phyloP scores from a whole-genome alignment of 129 eudicot genomes.

The Deinandra increscens region DNA sequence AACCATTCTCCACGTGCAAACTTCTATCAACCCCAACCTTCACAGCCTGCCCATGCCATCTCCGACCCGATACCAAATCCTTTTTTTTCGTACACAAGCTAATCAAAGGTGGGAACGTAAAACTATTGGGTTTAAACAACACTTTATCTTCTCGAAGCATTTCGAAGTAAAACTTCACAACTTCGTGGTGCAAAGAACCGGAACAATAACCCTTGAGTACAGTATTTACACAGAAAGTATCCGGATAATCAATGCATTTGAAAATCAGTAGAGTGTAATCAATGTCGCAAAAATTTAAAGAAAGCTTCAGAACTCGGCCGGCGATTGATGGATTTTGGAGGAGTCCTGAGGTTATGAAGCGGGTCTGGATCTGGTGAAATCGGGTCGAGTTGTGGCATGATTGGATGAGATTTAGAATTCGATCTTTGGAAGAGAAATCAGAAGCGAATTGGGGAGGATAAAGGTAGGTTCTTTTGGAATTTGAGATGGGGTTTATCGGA shows the following conservation, averaged over 20 bases:
- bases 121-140: constrained; percentile 52
- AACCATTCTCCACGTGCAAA: constrained; percentile 66
- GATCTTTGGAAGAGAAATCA: constrained; percentile 3
- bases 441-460: constrained; percentile 9
- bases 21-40: constrained; percentile 73
- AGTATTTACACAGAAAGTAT: constrained; percentile 61
- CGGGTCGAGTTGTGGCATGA: constrained; percentile 38
- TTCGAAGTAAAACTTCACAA: constrained; percentile 48
- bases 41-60: constrained; percentile 77
- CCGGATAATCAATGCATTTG: constrained; percentile 42
- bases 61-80: constrained; percentile 41
- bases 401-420: constrained; percentile 14
- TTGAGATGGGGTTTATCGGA: constrained; percentile 6
- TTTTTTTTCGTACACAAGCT: constrained; percentile 56
- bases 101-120: constrained; percentile 57
- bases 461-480: constrained; percentile 26
- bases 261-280: constrained; percentile 50
- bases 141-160: constrained; percentile 51
- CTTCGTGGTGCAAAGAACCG: constrained; percentile 39
- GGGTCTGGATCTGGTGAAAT: constrained; percentile 66
- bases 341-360: constrained; percentile 50
- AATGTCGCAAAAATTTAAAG: constrained; percentile 34
- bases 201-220: constrained; percentile 56
- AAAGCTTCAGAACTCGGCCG: constrained; percentile 51
- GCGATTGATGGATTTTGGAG: constrained; percentile 52